These are phyloP conservation scores for Aeschynomene evenia DNA, from an alignment of 306 rosid genomes.

Conservation along the genomic window DNA sequence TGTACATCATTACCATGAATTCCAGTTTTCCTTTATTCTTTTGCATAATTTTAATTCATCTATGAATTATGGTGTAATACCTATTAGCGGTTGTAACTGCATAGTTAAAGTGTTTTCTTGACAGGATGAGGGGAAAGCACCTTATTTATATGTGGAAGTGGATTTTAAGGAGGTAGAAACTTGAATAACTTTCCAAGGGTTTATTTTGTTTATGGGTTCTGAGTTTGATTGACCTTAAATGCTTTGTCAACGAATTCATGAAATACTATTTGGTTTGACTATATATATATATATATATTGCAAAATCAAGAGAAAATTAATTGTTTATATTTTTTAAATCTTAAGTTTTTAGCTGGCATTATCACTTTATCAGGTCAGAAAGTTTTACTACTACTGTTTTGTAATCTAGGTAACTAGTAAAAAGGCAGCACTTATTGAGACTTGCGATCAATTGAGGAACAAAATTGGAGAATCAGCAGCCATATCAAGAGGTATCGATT, in stretches of 20 bases:
- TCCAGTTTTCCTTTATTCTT: background rate
- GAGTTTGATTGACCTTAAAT: conserved; percentile 3
- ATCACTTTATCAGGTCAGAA: conserved; percentile 10
- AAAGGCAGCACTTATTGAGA: conserved; percentile 79
- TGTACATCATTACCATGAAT: background rate
- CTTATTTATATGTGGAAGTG: conserved; percentile 79
- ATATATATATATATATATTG: conserved; percentile 5
- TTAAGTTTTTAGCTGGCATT: background rate
- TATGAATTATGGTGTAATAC: conserved; percentile 6
- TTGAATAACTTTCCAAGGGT: conserved; percentile 19
- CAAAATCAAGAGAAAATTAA: background rate
- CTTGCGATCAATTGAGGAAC: conserved; percentile 60
- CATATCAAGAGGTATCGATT: conserved; percentile 78
- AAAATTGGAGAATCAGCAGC: conserved; percentile 67
- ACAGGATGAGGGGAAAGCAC: conserved; percentile 90
- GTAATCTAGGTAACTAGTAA: conserved; percentile 74
- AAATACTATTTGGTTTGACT: conserved; percentile 4
- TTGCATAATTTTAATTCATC: conserved; percentile 12
- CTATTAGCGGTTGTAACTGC: conserved; percentile 18
- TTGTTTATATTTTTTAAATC: background rate
- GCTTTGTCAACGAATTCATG: conserved; percentile 22
- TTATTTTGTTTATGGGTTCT: conserved; percentile 25
- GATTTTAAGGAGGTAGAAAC: conserved; percentile 87
- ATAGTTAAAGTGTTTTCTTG: conserved; percentile 21
- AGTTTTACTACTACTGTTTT: conserved; percentile 11